Base-by-base conservation (phyloP, 129 eudicot species). In the Tagetes patula region DNA sequence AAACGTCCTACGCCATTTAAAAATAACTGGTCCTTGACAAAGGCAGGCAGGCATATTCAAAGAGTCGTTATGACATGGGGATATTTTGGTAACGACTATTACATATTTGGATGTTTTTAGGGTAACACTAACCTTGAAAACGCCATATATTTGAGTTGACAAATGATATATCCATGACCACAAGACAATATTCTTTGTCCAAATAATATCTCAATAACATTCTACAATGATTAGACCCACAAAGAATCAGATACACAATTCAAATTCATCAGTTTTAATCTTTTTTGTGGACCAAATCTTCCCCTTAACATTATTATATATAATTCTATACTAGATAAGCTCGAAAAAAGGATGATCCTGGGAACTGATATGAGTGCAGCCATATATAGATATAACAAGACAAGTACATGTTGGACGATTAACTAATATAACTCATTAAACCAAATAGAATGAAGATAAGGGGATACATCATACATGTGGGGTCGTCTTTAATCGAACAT, bases 111-210 rank as follows among this genome's bases (percentile, higher is more conserved):
- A 72, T 47, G 77, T 78, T 64, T 66, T 79, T 55, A 3, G 9
- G 41, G 69, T 46, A 72, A 64, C 68, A 43, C 39, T 64, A 71
- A 71, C 67, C 71, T 41, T 39, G 67, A 71, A 71, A 71, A 34
- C 50, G 70, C 8, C 50, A 14, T 42, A 11, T 52, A 14, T 42
- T 6, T 52, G 69, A 79, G 41, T 72, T 72, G 77, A 72, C 78
- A 66, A 79, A 45, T 43, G 61, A 56, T 65, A 71, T 34, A 41
- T 30, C 42, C 43, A 79, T 33, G 60, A 27, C 78, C 78, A 72
- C 74, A 43, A 64, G n/a, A 32, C 82, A 56, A 65, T 72, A 72
- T 79, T 79, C 78, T 55, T 72, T 79, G 74, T 79, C 63, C 40
- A 65, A 54, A 72, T 66, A 79, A 79, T 72, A 79, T 72, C 73